Evolutionary conservation across 805 yeast genomes (phyloP).

Genomic region (Yamadazyma insecticola): DNA sequence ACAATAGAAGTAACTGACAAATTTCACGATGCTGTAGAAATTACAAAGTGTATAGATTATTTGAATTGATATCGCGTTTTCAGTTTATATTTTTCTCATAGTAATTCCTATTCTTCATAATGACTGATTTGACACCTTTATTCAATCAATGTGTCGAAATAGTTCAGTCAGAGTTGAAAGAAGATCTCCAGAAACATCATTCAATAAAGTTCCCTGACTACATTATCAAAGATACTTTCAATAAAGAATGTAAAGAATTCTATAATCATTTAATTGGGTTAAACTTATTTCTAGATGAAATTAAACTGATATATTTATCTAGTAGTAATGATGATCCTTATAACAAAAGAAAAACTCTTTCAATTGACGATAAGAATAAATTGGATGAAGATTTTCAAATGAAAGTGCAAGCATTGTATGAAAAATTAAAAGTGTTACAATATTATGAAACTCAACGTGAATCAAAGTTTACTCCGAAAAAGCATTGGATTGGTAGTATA

Average conservation of each 20-base stretch:
- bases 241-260: slow-evolving; percentile 35
- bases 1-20: slow-evolving; percentile 16
- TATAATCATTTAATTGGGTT: slow-evolving; percentile 27
- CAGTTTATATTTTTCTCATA: too few species aligned
- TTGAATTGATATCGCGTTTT: too few species aligned
- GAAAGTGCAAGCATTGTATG: slow-evolving; percentile 48
- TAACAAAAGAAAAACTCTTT: too few species aligned
- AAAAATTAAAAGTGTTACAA: slow-evolving; percentile 46
- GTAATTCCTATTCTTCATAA: slow-evolving; percentile 9
- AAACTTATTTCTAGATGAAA: slow-evolving; percentile 22
- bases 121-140: slow-evolving; percentile 48
- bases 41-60: slow-evolving; percentile 18
- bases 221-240: slow-evolving; percentile 33
- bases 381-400: slow-evolving; percentile 53
- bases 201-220: slow-evolving; percentile 4
- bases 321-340: slow-evolving; percentile 17
- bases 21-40: slow-evolving; percentile 27
- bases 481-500: slow-evolving; percentile 13
- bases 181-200: too few species aligned
- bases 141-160: slow-evolving; percentile 45
- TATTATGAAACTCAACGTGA: slow-evolving; percentile 48
- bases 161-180: slow-evolving; percentile 29
- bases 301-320: slow-evolving; percentile 23
- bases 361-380: slow-evolving; percentile 47
- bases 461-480: slow-evolving; percentile 11